These are phyloP conservation scores for Colletotrichum falcatum DNA, from an alignment of 2,329 filamentous ascomycete genomes.

Conservation along the genomic window DNA sequence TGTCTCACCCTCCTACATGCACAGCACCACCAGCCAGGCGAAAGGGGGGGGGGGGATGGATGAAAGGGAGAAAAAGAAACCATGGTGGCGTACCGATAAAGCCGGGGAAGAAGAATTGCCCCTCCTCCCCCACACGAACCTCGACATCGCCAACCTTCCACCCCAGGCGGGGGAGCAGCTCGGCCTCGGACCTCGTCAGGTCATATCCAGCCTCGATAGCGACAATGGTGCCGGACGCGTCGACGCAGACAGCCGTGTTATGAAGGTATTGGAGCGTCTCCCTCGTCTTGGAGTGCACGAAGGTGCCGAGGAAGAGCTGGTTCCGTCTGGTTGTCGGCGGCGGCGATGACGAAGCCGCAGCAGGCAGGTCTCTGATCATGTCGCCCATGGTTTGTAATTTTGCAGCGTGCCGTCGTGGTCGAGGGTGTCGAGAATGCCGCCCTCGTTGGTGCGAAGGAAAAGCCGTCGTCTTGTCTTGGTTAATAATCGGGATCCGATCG, in stretches of 20 bases:
- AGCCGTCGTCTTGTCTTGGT: background rate
- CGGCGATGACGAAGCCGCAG: conserved; percentile 10
- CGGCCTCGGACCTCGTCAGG: conserved; percentile 48
- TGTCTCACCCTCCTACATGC: background rate
- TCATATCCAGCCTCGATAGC: conserved; percentile 56
- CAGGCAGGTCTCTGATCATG: conserved; percentile 34
- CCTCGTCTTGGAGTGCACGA: conserved; percentile 64
- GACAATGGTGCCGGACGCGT: conserved; percentile 61
- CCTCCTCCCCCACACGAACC: conserved; percentile 53
- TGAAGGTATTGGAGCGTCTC: conserved; percentile 64
- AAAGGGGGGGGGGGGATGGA: background rate
- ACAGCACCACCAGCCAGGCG: background rate
- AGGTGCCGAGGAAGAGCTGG: conserved; percentile 66
- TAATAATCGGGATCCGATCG: background rate
- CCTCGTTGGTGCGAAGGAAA: background rate
- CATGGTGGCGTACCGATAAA: conserved; percentile 72
- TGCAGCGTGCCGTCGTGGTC: background rate
- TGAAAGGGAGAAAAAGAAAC: background rate
- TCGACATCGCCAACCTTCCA: conserved; percentile 57
- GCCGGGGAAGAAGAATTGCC: conserved; percentile 85
- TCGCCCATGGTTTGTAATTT: conserved; percentile 28
- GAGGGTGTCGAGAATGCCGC: background rate
- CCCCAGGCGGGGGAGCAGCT: conserved; percentile 56
- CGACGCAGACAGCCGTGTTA: conserved; percentile 63
- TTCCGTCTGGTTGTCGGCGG: conserved; percentile 44